Evolutionary conservation across 1,284 basidiomycete genomes (phyloP).

Genomic region (Pyrrhoderma noxium): DNA sequence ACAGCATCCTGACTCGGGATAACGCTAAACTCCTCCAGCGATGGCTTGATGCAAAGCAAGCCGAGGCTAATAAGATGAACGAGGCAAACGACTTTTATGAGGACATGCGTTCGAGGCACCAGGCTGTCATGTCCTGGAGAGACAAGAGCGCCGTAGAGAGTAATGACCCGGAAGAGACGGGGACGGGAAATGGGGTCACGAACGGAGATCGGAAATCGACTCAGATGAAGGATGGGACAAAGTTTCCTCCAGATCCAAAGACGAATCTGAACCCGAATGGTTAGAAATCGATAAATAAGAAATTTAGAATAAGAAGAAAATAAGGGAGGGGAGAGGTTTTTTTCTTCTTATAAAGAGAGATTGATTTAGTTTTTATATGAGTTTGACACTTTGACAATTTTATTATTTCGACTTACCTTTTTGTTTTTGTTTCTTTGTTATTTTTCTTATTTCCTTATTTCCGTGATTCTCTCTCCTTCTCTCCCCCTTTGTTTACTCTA

Average conservation of each 20-base stretch:
- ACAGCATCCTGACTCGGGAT: slow-evolving; percentile 79
- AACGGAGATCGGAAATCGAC: slow-evolving; percentile 40
- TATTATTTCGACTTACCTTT: background rate
- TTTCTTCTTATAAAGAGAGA: no score
- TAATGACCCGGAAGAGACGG: slow-evolving; percentile 25
- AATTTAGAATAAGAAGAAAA: no score
- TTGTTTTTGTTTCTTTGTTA: background rate
- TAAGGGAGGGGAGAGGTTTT: no score
- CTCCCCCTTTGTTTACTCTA: background rate
- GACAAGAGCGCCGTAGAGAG: slow-evolving; percentile 26
- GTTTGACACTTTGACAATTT: no score
- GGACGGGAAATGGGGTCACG: slow-evolving; percentile 68
- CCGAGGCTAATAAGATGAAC: slow-evolving; percentile 93
- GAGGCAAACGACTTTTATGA: slow-evolving; percentile 82
- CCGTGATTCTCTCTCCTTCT: background rate
- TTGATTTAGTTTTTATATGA: no score
- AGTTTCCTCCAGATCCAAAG: slow-evolving; percentile 56
- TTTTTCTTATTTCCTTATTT: no score
- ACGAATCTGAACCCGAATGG: slow-evolving; percentile 84
- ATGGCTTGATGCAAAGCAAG: slow-evolving; percentile 92
- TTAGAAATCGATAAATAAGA: slow-evolving; percentile 52
- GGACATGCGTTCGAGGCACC: slow-evolving; percentile 65
- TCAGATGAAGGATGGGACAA: slow-evolving; percentile 65
- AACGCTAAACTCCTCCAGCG: slow-evolving; percentile 92
- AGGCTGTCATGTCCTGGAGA: slow-evolving; percentile 49